Base-by-base conservation (phyloP, 2,329 filamentous ascomycete species). In the Penicillium sclerotigenum region DNA sequence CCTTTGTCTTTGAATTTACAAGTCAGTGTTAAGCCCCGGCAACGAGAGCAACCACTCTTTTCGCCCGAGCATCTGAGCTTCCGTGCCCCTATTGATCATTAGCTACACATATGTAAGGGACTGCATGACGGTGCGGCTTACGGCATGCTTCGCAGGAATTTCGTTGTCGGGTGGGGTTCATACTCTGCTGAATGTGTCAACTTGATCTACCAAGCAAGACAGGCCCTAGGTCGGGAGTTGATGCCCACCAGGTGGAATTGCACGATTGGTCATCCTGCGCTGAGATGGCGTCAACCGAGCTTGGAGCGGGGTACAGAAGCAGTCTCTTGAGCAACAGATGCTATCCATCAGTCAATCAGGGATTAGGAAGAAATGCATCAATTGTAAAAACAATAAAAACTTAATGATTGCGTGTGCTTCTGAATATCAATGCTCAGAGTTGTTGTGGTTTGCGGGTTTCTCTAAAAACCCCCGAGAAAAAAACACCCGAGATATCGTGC, bases 31-130 rank as follows among this genome's bases (percentile, higher is more conserved):
- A 69, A 36, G 29, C 53, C 47, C 2, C 61, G 59, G 53, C 67
- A 70, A 24, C 67, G 59, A 29, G 65, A 63, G 48, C 67, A 70
- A 16, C 67, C 67, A 8, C 55, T 64, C 41, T 63, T 61, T 43
- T 69, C 62, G 3, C 66, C 67, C 22, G 67, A 69, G 59, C 67
- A 70, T 59, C 60, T 62, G 42, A 70, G 65, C 59, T 70, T 70
- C 22, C 67, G 61, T 3, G 61, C 45, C 26, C 67, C 67, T 66
- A 24, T 37, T 1, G 18, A 9, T 34, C 18, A 41, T 63, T 56
- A 61, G 53, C 31, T 45, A 36, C 1, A 22, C 9, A 10, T 31
- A 10, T 31, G 36, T 14, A n/a, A 24, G 8, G 28, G 7, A 45
- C 3, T 22, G 13, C 1, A 45, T 11, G 20, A 24, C 13, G 18